Base-by-base conservation (phyloP, 352 stramenopile species). In the Pythium dissotocum region DNA sequence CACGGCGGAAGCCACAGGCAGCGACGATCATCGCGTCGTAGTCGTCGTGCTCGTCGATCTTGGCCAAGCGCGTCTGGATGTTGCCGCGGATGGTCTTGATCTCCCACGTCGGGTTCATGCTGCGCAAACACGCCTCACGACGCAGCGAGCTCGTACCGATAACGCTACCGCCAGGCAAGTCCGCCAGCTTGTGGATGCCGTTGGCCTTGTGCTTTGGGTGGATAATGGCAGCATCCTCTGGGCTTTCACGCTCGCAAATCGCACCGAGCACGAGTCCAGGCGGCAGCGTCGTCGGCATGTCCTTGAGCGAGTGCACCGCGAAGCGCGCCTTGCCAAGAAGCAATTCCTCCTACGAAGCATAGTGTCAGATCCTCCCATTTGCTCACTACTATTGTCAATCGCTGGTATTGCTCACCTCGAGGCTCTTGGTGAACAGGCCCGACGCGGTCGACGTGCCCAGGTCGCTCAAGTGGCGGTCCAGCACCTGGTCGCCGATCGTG, bases 231-330 rank as follows among this genome's bases (percentile, higher is more conserved):
- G 84, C 87, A 68, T 97, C 89, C 53, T 93, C 80, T 6, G 89
- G 88, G 59, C 82, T 93, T 69, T 94, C 87, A 26, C 89, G 87
- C 71, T 94, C 87, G 56, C 78, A 88, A 63, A 97, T 94, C 21
- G 82, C 87, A 36, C 71, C 88, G 28, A 97, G 77, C 56, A 95
- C 78, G 38, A 97, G 85, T 8, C 87, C 88, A 8, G 80, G 51
- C 0, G 89, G 89, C 12, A 97, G 79, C 42, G 72, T 82, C 61
- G 88, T 97, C 6, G 89, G 88, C 88, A 97, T 95, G 61, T 97
- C 89, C 67, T 97, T 97, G 14, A 97, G 76, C 36, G 85, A 97
- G 72, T 97, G 89, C 18, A 97, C 89, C 1, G 88, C 89, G n/a
- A 95, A 92, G 63, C 87, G 85, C 52, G 77, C 85, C 1, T 76